phyloP scores from a whole-genome alignment of 192 early-diverging fungal species.

The Lunasporangiospora selenospora region DNA sequence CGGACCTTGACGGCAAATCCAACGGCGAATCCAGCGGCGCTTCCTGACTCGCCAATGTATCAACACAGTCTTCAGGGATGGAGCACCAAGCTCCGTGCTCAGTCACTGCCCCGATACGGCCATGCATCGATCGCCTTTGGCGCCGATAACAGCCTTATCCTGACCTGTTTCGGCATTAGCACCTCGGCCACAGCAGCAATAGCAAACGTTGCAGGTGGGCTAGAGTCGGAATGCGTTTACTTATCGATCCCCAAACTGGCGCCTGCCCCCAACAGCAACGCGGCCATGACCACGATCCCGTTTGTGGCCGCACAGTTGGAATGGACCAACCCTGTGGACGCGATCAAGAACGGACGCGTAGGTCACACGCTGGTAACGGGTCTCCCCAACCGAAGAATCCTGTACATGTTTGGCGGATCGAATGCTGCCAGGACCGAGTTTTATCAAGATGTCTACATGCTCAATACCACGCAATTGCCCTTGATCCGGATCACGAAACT shows the following conservation, averaged over 20 bases:
- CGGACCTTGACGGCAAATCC: not conserved
- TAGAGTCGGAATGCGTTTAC: slow-evolving; percentile 20
- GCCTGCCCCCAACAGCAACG: too few species aligned
- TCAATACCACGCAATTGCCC: slow-evolving; percentile 14
- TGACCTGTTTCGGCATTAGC: slow-evolving; percentile 26
- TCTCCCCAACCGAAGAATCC: not conserved
- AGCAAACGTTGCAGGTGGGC: not conserved
- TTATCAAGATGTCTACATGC: slow-evolving; percentile 17
- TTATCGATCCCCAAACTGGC: too few species aligned
- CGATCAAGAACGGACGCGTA: not conserved
- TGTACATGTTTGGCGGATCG: slow-evolving; percentile 39
- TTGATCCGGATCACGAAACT: slow-evolving; percentile 14
- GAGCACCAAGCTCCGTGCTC: slow-evolving; percentile 10
- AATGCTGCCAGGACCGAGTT: not conserved
- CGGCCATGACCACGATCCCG: not conserved
- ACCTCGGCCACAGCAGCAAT: not conserved
- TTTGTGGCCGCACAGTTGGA: not conserved
- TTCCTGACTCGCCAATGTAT: slow-evolving; percentile 13
- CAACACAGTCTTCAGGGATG: slow-evolving; percentile 3
- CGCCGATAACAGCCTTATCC: slow-evolving; percentile 4
- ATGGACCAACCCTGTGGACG: slow-evolving; percentile 9
- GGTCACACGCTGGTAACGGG: slow-evolving; percentile 13
- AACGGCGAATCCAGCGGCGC: not conserved
- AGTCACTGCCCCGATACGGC: slow-evolving; percentile 8
- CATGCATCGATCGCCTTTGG: slow-evolving; percentile 23